phyloP scores from a whole-genome alignment of 345 rosid species.

The Syzygium jambos region DNA sequence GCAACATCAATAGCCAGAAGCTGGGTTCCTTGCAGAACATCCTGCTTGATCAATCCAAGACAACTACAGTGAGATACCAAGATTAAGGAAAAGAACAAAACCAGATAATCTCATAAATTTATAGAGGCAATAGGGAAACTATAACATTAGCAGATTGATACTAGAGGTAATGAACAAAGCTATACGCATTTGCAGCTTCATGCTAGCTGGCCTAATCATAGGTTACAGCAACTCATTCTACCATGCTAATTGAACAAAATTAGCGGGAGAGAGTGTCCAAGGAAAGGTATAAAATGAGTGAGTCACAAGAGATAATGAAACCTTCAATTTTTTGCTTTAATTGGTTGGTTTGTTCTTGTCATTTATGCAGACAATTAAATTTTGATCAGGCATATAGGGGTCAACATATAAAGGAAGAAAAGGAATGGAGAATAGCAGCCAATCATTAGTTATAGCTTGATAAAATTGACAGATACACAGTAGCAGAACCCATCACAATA shows the following conservation, averaged over 20 bases:
- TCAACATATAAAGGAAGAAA: neutral
- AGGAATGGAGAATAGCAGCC: neutral
- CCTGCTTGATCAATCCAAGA: constrained; percentile 35
- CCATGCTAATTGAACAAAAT: neutral
- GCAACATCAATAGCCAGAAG: constrained; percentile 88
- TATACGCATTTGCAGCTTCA: neutral
- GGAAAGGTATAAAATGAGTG: neutral
- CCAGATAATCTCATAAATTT: neutral
- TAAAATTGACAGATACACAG: neutral
- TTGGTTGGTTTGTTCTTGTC: neutral
- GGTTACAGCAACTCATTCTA: neutral
- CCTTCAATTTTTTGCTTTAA: neutral
- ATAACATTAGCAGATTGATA: neutral
- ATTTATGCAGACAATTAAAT: neutral
- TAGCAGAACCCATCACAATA: neutral
- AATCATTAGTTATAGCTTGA: neutral
- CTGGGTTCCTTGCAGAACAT: constrained; percentile 96
- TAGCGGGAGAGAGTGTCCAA: neutral
- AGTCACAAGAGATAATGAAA: neutral
- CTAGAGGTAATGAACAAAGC: neutral
- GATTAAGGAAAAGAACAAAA: neutral
- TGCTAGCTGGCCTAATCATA: neutral
- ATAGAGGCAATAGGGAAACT: neutral
- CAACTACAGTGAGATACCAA: neutral
- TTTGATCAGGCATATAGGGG: neutral